A percentile compares a stretch with the other conserved stretches of the same genome.
Conservation (phyloP, 2,329 filamentous ascomycete species). For the Sarocladiaceae sp. region DNA sequence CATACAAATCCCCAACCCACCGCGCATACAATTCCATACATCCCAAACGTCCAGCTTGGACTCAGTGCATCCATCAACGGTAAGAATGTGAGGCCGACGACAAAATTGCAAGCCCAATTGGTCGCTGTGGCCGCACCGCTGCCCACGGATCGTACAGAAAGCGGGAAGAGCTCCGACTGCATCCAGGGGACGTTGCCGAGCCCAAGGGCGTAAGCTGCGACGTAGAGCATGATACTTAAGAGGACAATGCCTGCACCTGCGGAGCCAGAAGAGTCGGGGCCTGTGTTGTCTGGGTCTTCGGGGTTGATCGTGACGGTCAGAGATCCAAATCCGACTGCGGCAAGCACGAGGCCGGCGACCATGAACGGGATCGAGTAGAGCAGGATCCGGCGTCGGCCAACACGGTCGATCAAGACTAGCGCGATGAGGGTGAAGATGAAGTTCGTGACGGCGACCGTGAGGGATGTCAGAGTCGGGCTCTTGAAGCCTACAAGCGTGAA, state of each 20-base stretch:
- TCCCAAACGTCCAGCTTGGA: slow-evolving; percentile 71
- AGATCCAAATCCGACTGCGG: slow-evolving; percentile 62
- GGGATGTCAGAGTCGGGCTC: slow-evolving; percentile 73
- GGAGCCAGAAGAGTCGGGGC: slow-evolving; percentile 13
- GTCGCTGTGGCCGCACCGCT: slow-evolving; percentile 73
- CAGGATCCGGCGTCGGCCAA: slow-evolving; percentile 76
- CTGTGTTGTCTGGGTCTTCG: slow-evolving; percentile 10
- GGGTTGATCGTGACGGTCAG: slow-evolving; percentile 48
- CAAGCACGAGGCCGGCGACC: slow-evolving; percentile 66
- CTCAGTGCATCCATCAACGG: slow-evolving; percentile 77
- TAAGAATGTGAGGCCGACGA: slow-evolving; percentile 82
- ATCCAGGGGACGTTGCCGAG: slow-evolving; percentile 95
- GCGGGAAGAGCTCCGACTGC: slow-evolving; percentile 86
- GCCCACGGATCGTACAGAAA: slow-evolving; percentile 68
- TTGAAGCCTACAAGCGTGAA: slow-evolving; percentile 74
- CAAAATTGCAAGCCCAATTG: slow-evolving; percentile 83
- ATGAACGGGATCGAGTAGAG: slow-evolving; percentile 83
- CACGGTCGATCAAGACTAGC: slow-evolving; percentile 70
- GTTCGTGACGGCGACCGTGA: slow-evolving; percentile 79
- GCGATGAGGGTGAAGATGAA: slow-evolving; percentile 75
- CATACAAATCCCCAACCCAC: slow-evolving; percentile 65
- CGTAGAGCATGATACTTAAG: slow-evolving; percentile 74
- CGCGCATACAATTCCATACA: slow-evolving; percentile 72
- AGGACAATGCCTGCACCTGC: slow-evolving; percentile 59
- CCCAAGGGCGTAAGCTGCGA: slow-evolving; percentile 80